A percentile compares a stretch with the other conserved stretches of the same genome.
These are phyloP conservation scores for Mycena kentingensis DNA, from an alignment of 768 basidiomycete species.

Conservation along the genomic window DNA sequence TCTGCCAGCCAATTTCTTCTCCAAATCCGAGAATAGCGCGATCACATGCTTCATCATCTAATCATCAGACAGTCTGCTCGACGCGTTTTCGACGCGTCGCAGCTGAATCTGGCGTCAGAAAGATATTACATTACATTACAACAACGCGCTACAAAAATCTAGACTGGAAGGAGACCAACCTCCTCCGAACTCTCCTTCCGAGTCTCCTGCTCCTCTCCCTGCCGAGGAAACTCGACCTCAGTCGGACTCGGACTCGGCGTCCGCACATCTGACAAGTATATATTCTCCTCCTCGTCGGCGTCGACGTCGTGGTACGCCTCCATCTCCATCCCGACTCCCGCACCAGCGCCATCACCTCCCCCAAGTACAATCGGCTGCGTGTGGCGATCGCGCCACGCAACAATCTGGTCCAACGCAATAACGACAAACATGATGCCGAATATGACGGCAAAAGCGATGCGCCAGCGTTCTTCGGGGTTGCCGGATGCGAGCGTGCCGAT, in stretches of 20 bases:
- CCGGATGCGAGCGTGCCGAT: constrained; percentile 35
- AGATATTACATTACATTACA: background rate
- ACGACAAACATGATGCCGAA: constrained; percentile 23
- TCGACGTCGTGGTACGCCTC: background rate
- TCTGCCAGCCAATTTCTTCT: background rate
- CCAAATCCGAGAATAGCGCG: background rate
- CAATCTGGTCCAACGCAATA: constrained; percentile 10
- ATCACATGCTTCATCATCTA: background rate
- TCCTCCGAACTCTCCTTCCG: constrained; percentile 3
- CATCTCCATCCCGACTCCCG: background rate
- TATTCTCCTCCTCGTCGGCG: too few species aligned
- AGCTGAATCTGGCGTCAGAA: background rate
- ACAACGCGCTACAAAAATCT: background rate
- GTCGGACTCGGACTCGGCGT: background rate
- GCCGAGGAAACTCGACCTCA: background rate
- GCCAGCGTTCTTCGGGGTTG: constrained; percentile 27
- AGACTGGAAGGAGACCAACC: constrained; percentile 3
- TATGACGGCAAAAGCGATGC: constrained; percentile 28
- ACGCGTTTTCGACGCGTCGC: background rate
- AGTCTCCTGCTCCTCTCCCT: constrained; percentile 5
- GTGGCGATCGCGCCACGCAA: constrained; percentile 4
- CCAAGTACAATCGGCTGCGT: background rate
- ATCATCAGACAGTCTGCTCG: background rate
- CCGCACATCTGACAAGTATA: background rate
- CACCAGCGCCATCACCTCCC: background rate